Evolutionary conservation across 345 rosid genomes (phyloP).

Genomic region (Hibiscus tridactylites): DNA sequence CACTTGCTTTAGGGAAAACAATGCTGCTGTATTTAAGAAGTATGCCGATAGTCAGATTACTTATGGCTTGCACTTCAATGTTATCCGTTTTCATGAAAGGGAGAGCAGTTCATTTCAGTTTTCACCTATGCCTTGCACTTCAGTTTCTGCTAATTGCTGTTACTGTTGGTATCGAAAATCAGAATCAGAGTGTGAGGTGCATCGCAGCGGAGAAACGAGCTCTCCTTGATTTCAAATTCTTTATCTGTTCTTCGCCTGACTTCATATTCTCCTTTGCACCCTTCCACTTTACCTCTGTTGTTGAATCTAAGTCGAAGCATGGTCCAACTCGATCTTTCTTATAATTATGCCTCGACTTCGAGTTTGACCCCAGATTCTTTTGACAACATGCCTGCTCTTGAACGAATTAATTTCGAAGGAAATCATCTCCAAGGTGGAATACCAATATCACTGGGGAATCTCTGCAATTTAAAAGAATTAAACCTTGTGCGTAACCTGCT

Average conservation of each 20-base stretch:
- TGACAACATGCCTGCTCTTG: not conserved
- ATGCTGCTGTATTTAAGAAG: no score
- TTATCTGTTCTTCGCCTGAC: not conserved
- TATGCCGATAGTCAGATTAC: no score
- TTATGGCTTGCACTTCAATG: not conserved
- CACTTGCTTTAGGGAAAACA: no score
- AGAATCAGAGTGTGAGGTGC: not conserved
- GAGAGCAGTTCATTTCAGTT: not conserved
- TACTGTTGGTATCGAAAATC: not conserved
- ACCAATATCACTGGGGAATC: constrained; percentile 14
- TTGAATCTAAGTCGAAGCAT: no score
- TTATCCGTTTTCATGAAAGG: not conserved
- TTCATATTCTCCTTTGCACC: fast-evolving
- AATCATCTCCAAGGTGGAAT: constrained; percentile 12
- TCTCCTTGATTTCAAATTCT: constrained; percentile 1
- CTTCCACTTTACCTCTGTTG: not conserved
- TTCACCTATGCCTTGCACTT: not conserved
- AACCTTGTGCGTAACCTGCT: no score
- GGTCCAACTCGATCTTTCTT: not conserved
- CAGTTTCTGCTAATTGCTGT: not conserved
- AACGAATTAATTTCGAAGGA: not conserved
- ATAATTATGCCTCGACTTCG: not conserved
- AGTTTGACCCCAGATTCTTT: no score
- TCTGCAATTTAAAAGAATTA: no score
- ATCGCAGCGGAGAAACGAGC: not conserved